Evolutionary conservation across 306 rosid species (phyloP).

Genomic region (Gastrolobium bilobum): DNA sequence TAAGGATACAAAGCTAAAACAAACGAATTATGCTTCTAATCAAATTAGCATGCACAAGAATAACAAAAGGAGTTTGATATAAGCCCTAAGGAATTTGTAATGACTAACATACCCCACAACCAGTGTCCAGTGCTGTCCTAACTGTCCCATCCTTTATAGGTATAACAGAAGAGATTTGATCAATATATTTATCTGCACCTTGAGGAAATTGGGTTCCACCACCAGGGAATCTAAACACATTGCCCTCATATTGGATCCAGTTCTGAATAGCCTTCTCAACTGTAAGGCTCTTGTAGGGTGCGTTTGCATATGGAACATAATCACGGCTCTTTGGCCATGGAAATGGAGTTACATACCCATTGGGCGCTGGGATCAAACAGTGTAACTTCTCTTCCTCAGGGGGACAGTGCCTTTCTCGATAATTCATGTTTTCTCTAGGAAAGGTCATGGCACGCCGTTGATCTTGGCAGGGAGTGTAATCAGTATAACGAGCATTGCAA

Average conservation of each 20-base stretch:
- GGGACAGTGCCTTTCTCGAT: slow-evolving; percentile 95
- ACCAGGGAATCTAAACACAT: slow-evolving; percentile 92
- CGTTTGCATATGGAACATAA: slow-evolving; percentile 96
- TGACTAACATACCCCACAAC: slow-evolving; percentile 90
- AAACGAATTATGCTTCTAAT: slow-evolving; percentile 20
- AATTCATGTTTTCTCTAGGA: slow-evolving; percentile 81
- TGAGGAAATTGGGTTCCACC: slow-evolving; percentile 99
- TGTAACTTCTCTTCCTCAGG: slow-evolving; percentile 82
- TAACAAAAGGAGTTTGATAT: slow-evolving; percentile 1
- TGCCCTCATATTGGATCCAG: slow-evolving; percentile 98
- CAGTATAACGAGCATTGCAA: slow-evolving; percentile 61
- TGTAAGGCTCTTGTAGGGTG: slow-evolving; percentile 96
- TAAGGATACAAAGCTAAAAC: slow-evolving; percentile 37
- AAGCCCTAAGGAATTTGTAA: slow-evolving; percentile 24
- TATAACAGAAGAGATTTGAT: slow-evolving; percentile 88
- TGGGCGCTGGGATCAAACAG: slow-evolving; percentile 94
- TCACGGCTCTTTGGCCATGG: slow-evolving; percentile 99
- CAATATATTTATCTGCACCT: slow-evolving; percentile 95
- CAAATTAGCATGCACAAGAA: slow-evolving; percentile 26
- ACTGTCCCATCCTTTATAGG: slow-evolving; percentile 92
- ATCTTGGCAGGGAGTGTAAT: slow-evolving; percentile 98
- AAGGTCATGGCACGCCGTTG: slow-evolving; percentile 95
- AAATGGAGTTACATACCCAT: slow-evolving; percentile 96
- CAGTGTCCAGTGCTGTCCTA: slow-evolving; percentile 96
- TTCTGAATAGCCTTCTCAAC: slow-evolving; percentile 99